Percentiles rank a stretch among this genome's conserved stretches.
Evolutionary conservation across 2,329 filamentous ascomycete species (phyloP).

Genomic region (Teratosphaeriaceae sp.): DNA sequence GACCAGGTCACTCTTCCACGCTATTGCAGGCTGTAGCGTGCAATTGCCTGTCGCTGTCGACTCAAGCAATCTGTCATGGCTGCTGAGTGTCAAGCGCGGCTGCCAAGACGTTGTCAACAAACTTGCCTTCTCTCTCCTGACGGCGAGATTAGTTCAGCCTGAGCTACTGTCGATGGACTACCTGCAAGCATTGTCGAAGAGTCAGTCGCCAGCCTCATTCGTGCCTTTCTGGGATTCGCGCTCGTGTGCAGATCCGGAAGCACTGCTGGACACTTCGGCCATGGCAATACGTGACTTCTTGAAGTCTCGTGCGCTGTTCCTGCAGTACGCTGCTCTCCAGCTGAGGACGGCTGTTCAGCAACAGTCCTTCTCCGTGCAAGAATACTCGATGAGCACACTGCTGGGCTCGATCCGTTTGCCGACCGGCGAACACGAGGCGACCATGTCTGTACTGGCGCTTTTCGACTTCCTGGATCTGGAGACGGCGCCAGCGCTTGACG

Average conservation of each 20-base stretch:
- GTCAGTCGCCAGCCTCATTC: conserved; percentile 63
- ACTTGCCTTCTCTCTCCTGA: conserved; percentile 78
- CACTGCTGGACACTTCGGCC: conserved; percentile 62
- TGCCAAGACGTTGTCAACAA: conserved; percentile 61
- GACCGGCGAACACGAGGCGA: conserved; percentile 58
- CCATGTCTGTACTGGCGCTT: conserved; percentile 79
- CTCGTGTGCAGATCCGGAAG: conserved; percentile 54
- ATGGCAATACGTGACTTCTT: conserved; percentile 71
- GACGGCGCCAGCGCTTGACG: conserved; percentile 40
- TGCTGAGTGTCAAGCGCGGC: conserved; percentile 36
- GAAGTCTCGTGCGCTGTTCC: conserved; percentile 64
- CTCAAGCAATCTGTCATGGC: conserved; percentile 32
- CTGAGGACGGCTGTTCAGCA: conserved; percentile 57
- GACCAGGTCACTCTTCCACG: conserved; percentile 74
- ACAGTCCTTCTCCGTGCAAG: conserved; percentile 44
- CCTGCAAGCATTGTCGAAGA: conserved; percentile 68
- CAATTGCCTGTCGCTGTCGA: conserved; percentile 44
- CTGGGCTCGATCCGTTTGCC: conserved; percentile 66
- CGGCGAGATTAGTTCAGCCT: conserved; percentile 64
- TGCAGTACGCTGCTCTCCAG: conserved; percentile 82
- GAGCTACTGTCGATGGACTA: conserved; percentile 77
- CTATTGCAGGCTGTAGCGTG: conserved; percentile 53
- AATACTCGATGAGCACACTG: conserved; percentile 54
- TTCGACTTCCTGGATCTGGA: conserved; percentile 80
- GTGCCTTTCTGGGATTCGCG: conserved; percentile 68